A percentile compares a stretch with the other conserved stretches of the same genome.
Evolutionary conservation across 176 grass and related monocot genomes (phyloP).

Genomic region (Musa beccarii): DNA sequence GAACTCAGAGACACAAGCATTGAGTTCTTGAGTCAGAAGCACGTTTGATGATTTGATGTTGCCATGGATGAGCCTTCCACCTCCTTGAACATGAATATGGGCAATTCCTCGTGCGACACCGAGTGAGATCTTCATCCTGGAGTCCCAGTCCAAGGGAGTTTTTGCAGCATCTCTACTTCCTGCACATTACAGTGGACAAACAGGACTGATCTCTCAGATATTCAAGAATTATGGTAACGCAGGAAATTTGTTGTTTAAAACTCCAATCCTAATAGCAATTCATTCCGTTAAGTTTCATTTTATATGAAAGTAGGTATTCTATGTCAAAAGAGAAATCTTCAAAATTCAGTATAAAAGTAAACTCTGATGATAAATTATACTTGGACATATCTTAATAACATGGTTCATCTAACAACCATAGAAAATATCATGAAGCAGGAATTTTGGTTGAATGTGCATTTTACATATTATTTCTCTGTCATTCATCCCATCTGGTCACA

Average conservation of each 20-base stretch:
- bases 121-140: slow-evolving; percentile 61
- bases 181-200: slow-evolving; percentile 12
- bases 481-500: too few species aligned
- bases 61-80: slow-evolving; percentile 83
- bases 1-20: slow-evolving; percentile 62
- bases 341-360: background rate
- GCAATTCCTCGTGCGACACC: slow-evolving; percentile 56
- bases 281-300: background rate
- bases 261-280: background rate
- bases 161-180: slow-evolving; percentile 47
- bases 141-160: slow-evolving; percentile 71
- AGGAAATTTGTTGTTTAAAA: background rate
- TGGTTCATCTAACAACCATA: background rate
- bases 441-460: background rate
- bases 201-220: background rate
- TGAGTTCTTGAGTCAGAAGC: slow-evolving; percentile 54
- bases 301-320: background rate
- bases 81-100: slow-evolving; percentile 61
- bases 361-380: background rate
- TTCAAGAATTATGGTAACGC: background rate
- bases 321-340: background rate
- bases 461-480: background rate
- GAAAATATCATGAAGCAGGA: background rate
- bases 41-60: slow-evolving; percentile 86
- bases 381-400: background rate